phyloP scores from a whole-genome alignment of 257 asterid species.

The Solanum peruvianum region DNA sequence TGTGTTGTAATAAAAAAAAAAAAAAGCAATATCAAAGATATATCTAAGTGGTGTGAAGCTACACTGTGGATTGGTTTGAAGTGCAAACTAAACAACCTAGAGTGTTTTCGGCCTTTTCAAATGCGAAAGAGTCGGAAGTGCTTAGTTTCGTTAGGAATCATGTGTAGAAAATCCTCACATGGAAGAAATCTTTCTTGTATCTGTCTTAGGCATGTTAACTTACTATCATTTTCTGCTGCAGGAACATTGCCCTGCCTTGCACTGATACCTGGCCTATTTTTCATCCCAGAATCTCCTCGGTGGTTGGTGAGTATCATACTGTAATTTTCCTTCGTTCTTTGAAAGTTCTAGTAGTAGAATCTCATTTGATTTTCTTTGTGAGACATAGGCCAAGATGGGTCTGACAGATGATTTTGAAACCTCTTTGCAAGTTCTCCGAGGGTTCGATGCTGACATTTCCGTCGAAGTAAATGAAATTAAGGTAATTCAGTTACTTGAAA shows the following conservation, averaged over 20 bases:
- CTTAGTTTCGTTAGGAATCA: neutral
- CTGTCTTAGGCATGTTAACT: neutral
- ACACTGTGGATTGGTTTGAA: neutral
- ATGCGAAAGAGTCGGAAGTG: neutral
- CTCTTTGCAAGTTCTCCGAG: constrained; percentile 90
- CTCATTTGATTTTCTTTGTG: constrained; percentile 9
- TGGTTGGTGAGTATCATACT: constrained; percentile 79
- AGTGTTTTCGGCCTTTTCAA: neutral
- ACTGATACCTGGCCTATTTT: constrained; percentile 34
- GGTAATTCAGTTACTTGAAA: constrained; percentile 10
- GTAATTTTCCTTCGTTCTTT: neutral
- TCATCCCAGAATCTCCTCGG: constrained; percentile 62
- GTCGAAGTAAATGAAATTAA: constrained; percentile 80
- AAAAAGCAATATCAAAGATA: neutral
- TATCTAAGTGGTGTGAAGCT: neutral
- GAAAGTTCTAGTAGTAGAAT: neutral
- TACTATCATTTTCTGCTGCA: neutral
- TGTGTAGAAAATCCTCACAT: neutral
- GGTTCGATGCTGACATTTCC: constrained; percentile 84
- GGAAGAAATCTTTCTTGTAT: neutral
- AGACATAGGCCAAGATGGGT: constrained; percentile 87
- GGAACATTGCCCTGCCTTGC: constrained; percentile 12
- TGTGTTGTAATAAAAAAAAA: neutral
- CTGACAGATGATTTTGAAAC: constrained; percentile 86
- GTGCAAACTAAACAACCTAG: neutral